phyloP scores from a whole-genome alignment of 2,329 filamentous ascomycete species.

The Cadophora gregata region DNA sequence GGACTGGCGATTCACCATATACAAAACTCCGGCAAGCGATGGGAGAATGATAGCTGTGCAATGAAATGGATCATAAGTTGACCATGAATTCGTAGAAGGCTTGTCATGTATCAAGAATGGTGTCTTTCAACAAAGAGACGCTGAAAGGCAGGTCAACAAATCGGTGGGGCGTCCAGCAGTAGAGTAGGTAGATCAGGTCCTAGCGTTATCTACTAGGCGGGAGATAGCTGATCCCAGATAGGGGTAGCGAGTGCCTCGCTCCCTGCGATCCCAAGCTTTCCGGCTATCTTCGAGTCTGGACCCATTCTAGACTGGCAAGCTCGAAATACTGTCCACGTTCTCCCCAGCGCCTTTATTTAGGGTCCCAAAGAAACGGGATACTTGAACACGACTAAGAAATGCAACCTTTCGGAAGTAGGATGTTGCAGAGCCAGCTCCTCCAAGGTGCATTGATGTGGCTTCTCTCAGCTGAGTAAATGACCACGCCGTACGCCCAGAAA shows the following conservation, averaged over 20 bases:
- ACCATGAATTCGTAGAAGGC: not conserved
- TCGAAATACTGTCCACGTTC: not conserved
- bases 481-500: not conserved
- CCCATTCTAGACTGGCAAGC: not conserved
- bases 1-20: too few species aligned
- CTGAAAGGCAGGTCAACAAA: not conserved
- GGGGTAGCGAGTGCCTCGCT: conserved; percentile 7
- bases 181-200: not conserved
- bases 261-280: not conserved
- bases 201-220: not conserved
- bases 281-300: not conserved
- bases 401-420: not conserved
- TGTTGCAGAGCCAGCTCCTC: not conserved
- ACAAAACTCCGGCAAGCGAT: too few species aligned
- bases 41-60: not conserved
- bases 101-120: not conserved
- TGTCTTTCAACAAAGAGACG: not conserved
- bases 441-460: not conserved
- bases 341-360: not conserved
- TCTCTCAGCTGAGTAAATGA: not conserved
- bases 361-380: not conserved
- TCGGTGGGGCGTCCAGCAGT: not conserved
- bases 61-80: not conserved
- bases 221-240: not conserved
- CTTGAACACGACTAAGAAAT: not conserved